A percentile compares a stretch with the other conserved stretches of the same genome.
Conservation (phyloP, 2,329 filamentous ascomycete genomes). For the Cladobotryum mycophilum region DNA sequence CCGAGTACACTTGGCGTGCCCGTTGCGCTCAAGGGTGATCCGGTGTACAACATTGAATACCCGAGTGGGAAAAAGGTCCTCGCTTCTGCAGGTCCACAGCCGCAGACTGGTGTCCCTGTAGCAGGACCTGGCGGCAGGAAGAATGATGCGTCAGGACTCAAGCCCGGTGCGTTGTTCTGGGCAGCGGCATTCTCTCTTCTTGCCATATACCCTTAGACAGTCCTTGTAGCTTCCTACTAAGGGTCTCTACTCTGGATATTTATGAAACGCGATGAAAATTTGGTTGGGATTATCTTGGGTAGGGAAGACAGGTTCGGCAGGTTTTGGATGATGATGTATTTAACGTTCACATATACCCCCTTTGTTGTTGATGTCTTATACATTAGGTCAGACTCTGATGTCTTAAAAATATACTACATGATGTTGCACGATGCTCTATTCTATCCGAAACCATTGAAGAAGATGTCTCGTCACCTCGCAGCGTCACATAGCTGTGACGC, state of each 20-base stretch:
- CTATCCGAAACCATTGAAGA: background rate
- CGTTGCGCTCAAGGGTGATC: conserved; percentile 27
- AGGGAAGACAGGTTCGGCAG: too few species aligned
- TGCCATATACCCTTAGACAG: conserved; percentile 2
- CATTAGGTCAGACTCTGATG: too few species aligned
- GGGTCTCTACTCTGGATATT: conserved; percentile 8
- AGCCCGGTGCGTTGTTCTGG: background rate
- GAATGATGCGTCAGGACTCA: background rate
- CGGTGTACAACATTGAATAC: conserved; percentile 44
- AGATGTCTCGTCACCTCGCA: background rate
- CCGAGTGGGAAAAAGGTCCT: conserved; percentile 36
- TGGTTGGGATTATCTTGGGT: too few species aligned
- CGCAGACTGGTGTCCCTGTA: background rate
- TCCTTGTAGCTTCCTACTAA: background rate
- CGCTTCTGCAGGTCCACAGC: conserved; percentile 18
- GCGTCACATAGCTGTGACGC: conserved; percentile 13
- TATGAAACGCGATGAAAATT: background rate
- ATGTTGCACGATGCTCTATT: conserved; percentile 5
- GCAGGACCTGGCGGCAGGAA: conserved; percentile 1
- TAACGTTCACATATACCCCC: background rate
- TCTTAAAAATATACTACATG: background rate
- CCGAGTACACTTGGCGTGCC: conserved; percentile 35
- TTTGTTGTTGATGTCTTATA: conserved; percentile 7
- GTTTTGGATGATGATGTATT: background rate
- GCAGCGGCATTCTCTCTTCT: conserved; percentile 1